phyloP scores from a whole-genome alignment of 805 yeast species.

The Candida coleopterorum region DNA sequence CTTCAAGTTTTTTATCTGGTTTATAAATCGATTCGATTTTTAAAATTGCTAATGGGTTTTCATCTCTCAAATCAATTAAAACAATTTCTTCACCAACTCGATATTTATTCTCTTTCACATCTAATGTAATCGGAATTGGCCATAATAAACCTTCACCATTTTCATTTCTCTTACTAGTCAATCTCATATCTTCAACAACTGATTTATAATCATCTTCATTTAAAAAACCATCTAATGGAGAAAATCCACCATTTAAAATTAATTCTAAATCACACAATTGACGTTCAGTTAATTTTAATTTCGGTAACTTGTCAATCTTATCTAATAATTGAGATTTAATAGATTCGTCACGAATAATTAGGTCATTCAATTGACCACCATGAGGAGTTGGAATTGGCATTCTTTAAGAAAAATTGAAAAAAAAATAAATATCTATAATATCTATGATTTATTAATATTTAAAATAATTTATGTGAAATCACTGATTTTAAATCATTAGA shows the following conservation, averaged over 20 bases:
- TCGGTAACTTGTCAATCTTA: conserved; percentile 43
- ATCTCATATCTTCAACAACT: conserved; percentile 66
- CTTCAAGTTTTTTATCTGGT: conserved; percentile 79
- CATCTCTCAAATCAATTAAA: conserved; percentile 78
- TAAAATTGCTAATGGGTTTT: conserved; percentile 71
- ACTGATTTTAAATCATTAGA: background rate
- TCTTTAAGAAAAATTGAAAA: background rate
- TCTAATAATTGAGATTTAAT: conserved; percentile 50
- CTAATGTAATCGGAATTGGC: conserved; percentile 91
- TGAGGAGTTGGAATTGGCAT: conserved; percentile 76
- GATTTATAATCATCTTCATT: conserved; percentile 62
- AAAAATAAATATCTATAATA: background rate
- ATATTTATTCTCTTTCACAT: conserved; percentile 49
- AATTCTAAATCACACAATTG: conserved; percentile 92
- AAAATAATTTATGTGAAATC: background rate
- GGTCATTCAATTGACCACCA: conserved; percentile 87
- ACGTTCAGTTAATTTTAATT: conserved; percentile 67
- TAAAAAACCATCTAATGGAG: conserved; percentile 71
- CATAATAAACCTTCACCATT: conserved; percentile 64
- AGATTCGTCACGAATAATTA: conserved; percentile 73
- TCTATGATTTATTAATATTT: background rate
- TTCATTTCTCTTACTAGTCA: conserved; percentile 41
- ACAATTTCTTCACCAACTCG: conserved; percentile 59
- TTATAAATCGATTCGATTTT: conserved; percentile 73
- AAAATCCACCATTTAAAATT: conserved; percentile 90